A percentile compares a stretch with the other conserved stretches of the same genome.
Conservation (phyloP, 768 basidiomycete species). For the Podaxis sp. region DNA sequence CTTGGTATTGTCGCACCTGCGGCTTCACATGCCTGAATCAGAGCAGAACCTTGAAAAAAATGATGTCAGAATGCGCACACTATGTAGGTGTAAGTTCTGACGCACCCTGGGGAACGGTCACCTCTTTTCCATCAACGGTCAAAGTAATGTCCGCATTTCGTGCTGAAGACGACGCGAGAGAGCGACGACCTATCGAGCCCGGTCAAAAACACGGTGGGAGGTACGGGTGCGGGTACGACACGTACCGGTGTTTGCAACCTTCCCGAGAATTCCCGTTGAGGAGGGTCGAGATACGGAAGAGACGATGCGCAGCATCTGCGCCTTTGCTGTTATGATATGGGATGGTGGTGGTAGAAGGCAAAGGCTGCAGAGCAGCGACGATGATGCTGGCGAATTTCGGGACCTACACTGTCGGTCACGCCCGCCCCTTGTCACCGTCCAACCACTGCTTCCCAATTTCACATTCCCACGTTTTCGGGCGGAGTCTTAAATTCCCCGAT, state of each 20-base stretch:
- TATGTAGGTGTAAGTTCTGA: slow-evolving; percentile 16
- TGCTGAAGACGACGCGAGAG: slow-evolving; percentile 64
- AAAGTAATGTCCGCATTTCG: slow-evolving; percentile 82
- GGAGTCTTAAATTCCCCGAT: slow-evolving; percentile 23
- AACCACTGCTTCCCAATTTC: slow-evolving; percentile 44
- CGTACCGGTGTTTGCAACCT: slow-evolving; percentile 39
- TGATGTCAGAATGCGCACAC: neutral
- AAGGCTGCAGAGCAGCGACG: slow-evolving; percentile 31
- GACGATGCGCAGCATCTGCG: slow-evolving; percentile 67
- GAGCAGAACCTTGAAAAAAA: slow-evolving; percentile 69
- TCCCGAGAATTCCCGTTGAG: slow-evolving; percentile 70
- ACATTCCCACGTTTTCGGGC: slow-evolving; percentile 36
- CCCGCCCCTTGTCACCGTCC: slow-evolving; percentile 30
- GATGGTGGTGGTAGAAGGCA: slow-evolving; percentile 29
- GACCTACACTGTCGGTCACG: slow-evolving; percentile 42
- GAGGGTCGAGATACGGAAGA: slow-evolving; percentile 59
- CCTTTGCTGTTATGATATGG: slow-evolving; percentile 21
- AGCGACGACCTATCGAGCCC: slow-evolving; percentile 48
- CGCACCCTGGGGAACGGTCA: slow-evolving; percentile 94
- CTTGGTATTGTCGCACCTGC: slow-evolving; percentile 81
- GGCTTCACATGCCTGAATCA: slow-evolving; percentile 95
- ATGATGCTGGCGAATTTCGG: slow-evolving; percentile 29
- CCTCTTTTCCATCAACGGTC: slow-evolving; percentile 96
- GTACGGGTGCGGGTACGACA: neutral
- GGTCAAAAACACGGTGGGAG: slow-evolving; percentile 9